Evolutionary conservation across 306 rosid species (phyloP).

Genomic region (Cucurbita maxima): DNA sequence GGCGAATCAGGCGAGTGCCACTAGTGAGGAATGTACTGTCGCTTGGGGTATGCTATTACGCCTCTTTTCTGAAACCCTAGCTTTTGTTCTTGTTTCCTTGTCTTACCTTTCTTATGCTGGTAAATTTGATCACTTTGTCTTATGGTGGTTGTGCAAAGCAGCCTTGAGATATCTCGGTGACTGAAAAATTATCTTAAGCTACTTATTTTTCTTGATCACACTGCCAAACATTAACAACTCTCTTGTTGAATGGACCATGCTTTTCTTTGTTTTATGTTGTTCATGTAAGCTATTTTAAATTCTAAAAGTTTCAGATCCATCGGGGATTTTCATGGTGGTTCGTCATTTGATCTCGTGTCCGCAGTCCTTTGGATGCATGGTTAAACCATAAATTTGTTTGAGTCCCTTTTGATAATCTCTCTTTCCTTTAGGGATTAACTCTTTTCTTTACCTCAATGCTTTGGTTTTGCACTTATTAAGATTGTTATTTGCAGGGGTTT

Average conservation of each 20-base stretch:
- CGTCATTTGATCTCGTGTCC: background rate
- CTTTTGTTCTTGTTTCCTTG: background rate
- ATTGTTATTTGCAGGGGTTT: conserved; percentile 28
- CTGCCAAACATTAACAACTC: background rate
- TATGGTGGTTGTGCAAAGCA: background rate
- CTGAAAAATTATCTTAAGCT: background rate
- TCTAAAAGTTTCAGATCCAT: background rate
- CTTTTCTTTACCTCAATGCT: background rate
- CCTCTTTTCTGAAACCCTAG: background rate
- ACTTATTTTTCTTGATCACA: background rate
- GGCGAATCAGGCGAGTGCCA: conserved; percentile 92
- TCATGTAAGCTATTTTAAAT: background rate
- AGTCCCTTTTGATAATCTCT: too few relatives aligned
- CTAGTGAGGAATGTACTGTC: conserved; percentile 89
- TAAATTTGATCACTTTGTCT: background rate
- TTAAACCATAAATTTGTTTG: too few relatives aligned
- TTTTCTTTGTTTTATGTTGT: background rate
- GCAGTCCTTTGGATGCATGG: too few relatives aligned
- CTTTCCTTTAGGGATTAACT: background rate
- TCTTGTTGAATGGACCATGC: background rate
- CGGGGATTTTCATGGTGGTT: background rate
- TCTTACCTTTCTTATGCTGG: background rate
- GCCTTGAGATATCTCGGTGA: background rate
- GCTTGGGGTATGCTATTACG: conserved; percentile 72
- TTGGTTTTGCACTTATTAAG: background rate